Percentiles rank a stretch among this genome's conserved stretches.
Evolutionary conservation across 2,329 filamentous ascomycete genomes (phyloP).

Genomic region (Sordariomycetes sp.): DNA sequence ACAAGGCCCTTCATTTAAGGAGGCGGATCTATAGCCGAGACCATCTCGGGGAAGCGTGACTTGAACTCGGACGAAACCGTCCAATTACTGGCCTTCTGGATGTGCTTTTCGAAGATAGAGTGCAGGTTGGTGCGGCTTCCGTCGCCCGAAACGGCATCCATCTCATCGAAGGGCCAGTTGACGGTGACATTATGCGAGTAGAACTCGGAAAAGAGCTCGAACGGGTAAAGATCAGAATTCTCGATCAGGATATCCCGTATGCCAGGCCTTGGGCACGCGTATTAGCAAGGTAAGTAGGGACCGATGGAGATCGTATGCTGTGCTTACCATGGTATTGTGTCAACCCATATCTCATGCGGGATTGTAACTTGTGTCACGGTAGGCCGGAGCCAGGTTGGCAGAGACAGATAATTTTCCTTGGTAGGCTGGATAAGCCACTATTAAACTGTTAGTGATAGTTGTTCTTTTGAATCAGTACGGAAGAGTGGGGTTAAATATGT

Average conservation of each 20-base stretch:
- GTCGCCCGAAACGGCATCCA: not conserved
- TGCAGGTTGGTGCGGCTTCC: not conserved
- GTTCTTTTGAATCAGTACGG: not conserved
- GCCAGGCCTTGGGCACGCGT: not conserved
- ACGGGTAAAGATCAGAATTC: constrained; percentile 1
- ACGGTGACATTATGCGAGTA: constrained; percentile 4
- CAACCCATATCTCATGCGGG: constrained; percentile 2
- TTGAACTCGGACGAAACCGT: constrained; percentile 3
- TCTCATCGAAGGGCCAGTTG: constrained; percentile 2
- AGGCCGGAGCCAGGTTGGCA: constrained; percentile 3
- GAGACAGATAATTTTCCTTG: not conserved
- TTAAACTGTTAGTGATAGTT: not conserved
- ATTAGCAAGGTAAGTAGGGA: not conserved
- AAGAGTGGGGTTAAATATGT: too few relatives aligned
- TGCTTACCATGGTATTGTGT: constrained; percentile 3
- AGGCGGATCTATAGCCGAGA: not conserved
- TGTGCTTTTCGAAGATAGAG: constrained; percentile 5
- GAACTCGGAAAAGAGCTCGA: not conserved
- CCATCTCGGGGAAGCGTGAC: not conserved
- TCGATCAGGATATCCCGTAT: constrained; percentile 3
- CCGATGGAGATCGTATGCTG: too few relatives aligned
- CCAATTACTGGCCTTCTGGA: not conserved
- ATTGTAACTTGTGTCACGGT: constrained; percentile 3
- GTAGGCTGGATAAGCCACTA: constrained; percentile 2
- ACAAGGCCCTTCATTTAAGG: too few relatives aligned